Base-by-base conservation (phyloP, 208 protist genomes). In the Jaenimonas drosophilae region DNA sequence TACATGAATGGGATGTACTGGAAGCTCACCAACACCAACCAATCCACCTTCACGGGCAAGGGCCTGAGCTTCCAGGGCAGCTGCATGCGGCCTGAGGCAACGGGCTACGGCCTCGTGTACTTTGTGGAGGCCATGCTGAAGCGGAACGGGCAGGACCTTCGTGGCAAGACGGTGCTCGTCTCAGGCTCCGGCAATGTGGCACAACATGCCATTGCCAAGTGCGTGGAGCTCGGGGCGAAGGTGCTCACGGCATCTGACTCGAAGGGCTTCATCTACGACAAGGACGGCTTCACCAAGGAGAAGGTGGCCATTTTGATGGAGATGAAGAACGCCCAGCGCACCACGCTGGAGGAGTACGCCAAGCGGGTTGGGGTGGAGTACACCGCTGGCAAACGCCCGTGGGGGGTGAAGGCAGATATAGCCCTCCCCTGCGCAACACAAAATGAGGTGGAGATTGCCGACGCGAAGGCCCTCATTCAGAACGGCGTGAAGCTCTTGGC, bases 121-220 rank as follows among this genome's bases (percentile, higher is more conserved):
- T 96, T 95, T 63, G 51, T 77, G 4, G 26, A 82, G 16, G 48
- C 79, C 31, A 93, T 96, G 84, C 56, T 95, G 28, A 56, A 69
- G 31, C 37, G 65, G 25, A 40, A 73, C 20, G 48, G 68, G 4
- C 52, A 76, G 5, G 41, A 39, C 26, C 54, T 96, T 29, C 34
- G 76, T 37, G 90, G 84, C 30, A 91, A 95, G 69, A 68, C 33
- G 1, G 59, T 72, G 17, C 2, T 70, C 32, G 66, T 97, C 12
- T 95, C 85, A n/a, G 94, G 94, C 11, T 68, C 74, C 25, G 94
- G 94, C 41, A 97, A 97, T 60, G 94, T 97, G 30, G 79, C 85
- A 4, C 83, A 91, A 69, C 88, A 85, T 50, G 52, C 73, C 28
- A 71, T 68, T n/a, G 50, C 88, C 51, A 95, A 96, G 59, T 67